Base-by-base conservation (phyloP, 2,329 filamentous ascomycete species). In the Sporothrix brasiliensis region DNA sequence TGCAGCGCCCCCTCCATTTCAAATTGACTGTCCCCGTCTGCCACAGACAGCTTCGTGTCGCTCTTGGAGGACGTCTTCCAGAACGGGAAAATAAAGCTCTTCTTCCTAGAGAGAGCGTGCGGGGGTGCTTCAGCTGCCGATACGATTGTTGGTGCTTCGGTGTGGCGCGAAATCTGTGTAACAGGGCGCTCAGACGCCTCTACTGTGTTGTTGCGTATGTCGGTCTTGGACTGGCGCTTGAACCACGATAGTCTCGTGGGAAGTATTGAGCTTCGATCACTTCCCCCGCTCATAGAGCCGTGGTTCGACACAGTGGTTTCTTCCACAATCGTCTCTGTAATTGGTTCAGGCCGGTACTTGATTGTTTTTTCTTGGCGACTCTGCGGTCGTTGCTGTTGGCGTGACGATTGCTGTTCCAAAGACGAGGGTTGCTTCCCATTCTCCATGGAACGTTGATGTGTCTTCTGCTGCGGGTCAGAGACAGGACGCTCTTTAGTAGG, bases 71-170 rank as follows among this genome's bases (percentile, higher is more conserved):
- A 77, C 61, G 77, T 81, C 76, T 86, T 87, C 86, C 85, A 88
- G 73, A 88, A 88, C 5, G 83, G 79, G 19, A 88, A 81, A 41
- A 79, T 80, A 72, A 88, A 87, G 10, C 80, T 84, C 79, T 84
- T 87, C 78, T 83, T 87, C 67, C 77, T 78, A 2, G 76, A 71
- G 41, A 74, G 73, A 34, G 70, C 65, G 44, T 71, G 63, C 0
- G 71, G 49, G 5, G 52, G 34, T 9, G 41, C 30, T 10, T 21
- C 39, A 4, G 21, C 21, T 13, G 41, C 21, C 1, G 60, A 30
- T 11, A 52, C 39, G 10, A 61, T 47, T 24, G 53, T 53, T 4
- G 69, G 34, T 7, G 44, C 41, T 11, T 72, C 71, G 0, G 69
- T 16, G 19, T 53, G 49, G 5, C 53, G 70, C 41, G 72, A 69